These are phyloP conservation scores for Pleomassaria siparia DNA, from an alignment of 2,329 filamentous ascomycete genomes.

Conservation along the genomic window DNA sequence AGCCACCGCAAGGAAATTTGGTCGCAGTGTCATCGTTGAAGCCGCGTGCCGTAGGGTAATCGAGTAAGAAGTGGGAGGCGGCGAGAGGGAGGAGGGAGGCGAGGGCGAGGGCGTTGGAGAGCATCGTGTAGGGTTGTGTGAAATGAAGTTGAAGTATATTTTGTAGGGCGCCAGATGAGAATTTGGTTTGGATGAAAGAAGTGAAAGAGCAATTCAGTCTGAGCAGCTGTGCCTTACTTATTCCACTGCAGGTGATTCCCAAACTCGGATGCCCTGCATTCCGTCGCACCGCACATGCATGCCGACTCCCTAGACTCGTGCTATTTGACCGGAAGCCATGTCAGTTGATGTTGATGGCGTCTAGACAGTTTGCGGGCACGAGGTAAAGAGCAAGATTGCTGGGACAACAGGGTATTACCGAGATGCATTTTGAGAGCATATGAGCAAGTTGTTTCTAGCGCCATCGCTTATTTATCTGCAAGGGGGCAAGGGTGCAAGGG, in stretches of 20 bases:
- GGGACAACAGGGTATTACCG: constrained; percentile 2
- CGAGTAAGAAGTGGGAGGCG: constrained; percentile 59
- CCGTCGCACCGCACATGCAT: constrained; percentile 26
- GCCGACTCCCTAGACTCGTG: no score
- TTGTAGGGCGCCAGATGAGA: constrained; percentile 1
- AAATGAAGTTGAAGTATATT: constrained; percentile 1
- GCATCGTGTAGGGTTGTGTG: constrained; percentile 23
- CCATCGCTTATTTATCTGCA: constrained; percentile 7
- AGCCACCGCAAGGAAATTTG: constrained; percentile 55
- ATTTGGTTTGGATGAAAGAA: not conserved
- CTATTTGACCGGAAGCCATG: no score
- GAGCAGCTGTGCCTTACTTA: constrained; percentile 26
- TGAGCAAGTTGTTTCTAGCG: constrained; percentile 37
- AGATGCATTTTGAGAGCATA: constrained; percentile 16
- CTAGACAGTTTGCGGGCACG: constrained; percentile 6
- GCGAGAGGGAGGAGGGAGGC: constrained; percentile 48
- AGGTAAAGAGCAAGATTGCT: not conserved
- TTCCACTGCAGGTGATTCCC: constrained; percentile 18
- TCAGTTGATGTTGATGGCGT: constrained; percentile 1
- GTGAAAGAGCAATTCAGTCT: not conserved
- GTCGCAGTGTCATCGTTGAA: constrained; percentile 50
- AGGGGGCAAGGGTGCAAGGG: no score
- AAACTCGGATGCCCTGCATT: constrained; percentile 27
- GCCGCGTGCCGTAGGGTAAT: constrained; percentile 55
- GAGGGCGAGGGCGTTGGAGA: constrained; percentile 37